These are phyloP conservation scores for Cutaneotrichosporon sp. DNA, from an alignment of 1,284 basidiomycete genomes.

Conservation along the genomic window DNA sequence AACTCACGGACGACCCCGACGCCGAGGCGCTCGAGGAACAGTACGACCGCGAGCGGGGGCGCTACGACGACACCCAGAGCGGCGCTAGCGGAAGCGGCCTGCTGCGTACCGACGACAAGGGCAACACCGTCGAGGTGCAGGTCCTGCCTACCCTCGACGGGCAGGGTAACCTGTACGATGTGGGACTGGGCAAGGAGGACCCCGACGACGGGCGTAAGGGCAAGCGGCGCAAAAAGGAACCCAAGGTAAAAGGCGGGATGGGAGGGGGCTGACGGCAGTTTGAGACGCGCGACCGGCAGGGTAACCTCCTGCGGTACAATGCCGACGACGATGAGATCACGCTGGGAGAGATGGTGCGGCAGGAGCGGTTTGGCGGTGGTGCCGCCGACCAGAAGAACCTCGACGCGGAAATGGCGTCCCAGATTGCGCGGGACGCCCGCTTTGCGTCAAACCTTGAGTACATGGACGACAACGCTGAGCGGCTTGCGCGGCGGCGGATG, in stretches of 20 bases:
- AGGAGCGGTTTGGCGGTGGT: constrained; percentile 85
- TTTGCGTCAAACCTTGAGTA: constrained; percentile 89
- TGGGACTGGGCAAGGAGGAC: constrained; percentile 60
- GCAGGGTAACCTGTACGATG: constrained; percentile 80
- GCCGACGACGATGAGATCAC: constrained; percentile 82
- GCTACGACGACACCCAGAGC: constrained; percentile 45
- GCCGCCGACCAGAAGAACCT: constrained; percentile 83
- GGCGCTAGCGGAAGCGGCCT: constrained; percentile 36
- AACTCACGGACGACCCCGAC: constrained; percentile 68
- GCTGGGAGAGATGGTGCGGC: constrained; percentile 83
- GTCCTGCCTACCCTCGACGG: constrained; percentile 87
- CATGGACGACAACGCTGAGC: constrained; percentile 93
- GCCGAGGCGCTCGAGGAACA: constrained; percentile 70
- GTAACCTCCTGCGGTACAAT: constrained; percentile 74
- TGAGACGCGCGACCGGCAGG: constrained; percentile 85
- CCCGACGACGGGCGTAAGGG: constrained; percentile 21
- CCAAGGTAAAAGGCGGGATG: constrained; percentile 56
- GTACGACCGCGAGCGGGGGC: constrained; percentile 64
- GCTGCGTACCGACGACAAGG: constrained; percentile 25
- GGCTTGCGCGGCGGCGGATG: constrained; percentile 86
- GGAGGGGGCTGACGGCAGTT: constrained; percentile 51
- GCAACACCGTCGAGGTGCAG: constrained; percentile 56
- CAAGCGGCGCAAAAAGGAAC: constrained; percentile 62
- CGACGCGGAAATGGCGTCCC: constrained; percentile 80
- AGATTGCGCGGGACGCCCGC: constrained; percentile 78